A percentile compares a stretch with the other conserved stretches of the same genome.
Evolutionary conservation across 148 eudicot species (phyloP).

Genomic region (Linanthus parryae): DNA sequence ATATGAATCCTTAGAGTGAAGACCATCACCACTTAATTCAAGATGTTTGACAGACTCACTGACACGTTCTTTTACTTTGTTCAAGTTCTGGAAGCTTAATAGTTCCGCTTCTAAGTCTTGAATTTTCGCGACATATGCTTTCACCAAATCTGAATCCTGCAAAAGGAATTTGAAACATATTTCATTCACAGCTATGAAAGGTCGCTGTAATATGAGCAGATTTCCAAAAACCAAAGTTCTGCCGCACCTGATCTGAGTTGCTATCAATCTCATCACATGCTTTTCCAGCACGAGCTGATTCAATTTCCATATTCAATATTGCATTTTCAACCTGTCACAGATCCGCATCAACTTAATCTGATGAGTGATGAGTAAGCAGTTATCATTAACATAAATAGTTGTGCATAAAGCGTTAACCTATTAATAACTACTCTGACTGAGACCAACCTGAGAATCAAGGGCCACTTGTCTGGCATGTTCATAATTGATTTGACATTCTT

Average conservation of each 20-base stretch:
- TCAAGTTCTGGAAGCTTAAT: conserved; percentile 37
- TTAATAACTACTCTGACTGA: not conserved
- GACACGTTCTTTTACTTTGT: conserved; percentile 13
- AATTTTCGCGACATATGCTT: conserved; percentile 56
- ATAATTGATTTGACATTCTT: conserved; percentile 53
- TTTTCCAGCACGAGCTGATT: conserved; percentile 71
- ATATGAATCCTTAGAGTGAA: too few relatives aligned
- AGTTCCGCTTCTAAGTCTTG: conserved; percentile 80
- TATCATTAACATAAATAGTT: too few relatives aligned
- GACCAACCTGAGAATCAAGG: conserved; percentile 85
- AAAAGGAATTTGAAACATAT: not conserved
- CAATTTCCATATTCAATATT: conserved; percentile 56
- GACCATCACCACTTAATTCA: conserved; percentile 53
- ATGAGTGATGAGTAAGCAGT: not conserved
- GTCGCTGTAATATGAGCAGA: not conserved
- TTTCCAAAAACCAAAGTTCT: not conserved
- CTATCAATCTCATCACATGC: conserved; percentile 77
- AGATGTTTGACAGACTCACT: conserved; percentile 32
- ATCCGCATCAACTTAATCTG: not conserved
- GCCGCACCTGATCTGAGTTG: conserved; percentile 49
- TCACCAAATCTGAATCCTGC: conserved; percentile 68
- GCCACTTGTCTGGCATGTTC: conserved; percentile 73
- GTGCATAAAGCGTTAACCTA: not conserved
- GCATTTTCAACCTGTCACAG: conserved; percentile 95
- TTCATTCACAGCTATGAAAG: conserved; percentile 1